Evolutionary conservation across 1,284 basidiomycete species (phyloP), one percentile per base, ranked within the genome.

Genomic region (Macrocybe sp.): DNA sequence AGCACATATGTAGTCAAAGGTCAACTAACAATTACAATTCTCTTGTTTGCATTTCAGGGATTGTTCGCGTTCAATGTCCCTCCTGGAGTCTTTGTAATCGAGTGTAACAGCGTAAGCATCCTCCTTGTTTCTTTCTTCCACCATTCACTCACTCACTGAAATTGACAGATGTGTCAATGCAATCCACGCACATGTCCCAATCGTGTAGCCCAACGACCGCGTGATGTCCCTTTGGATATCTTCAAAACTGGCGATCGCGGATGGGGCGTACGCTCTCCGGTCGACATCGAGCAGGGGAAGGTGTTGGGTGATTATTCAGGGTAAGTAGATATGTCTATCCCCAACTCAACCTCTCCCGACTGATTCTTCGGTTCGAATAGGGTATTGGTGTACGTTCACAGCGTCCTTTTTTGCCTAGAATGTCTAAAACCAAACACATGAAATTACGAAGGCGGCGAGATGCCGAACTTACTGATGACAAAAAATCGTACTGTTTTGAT

Each of bases 241-340:
- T 83, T 82, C 66, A 78, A 80, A 52, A 82, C 80, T 0, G n/a
- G 40, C 5, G 56, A 62, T 7, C 67, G 68, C 42, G 80, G 80
- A 4, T 83, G 78, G 79, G 80, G 80, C 2, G 80, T 72, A 10
- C 66, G 78, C 8, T 60, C 74, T 0, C 53, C 66, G 1, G 52
- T 60, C 0, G 54, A 65, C 28, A 54, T 85, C 1, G 59, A 60
- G 12, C 63, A 49, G 40, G 83, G 83, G 10, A 81, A 76, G 50
- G 76, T 85, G 3, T 50, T 85, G 22, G 83, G 83, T 1, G 67
- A 79, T 10, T 85, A 81, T 55, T 74, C 82, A 42, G 83, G 83
- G 83, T 83, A 57, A 41, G 66, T 57, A n/a, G 22, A 33, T 22
- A 22, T 22, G 22, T 22, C 22, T 22, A 22, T 22, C 4, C 22